Conservation (phyloP, 2,329 filamentous ascomycete genomes). For the Hymenoscyphus repandus region DNA sequence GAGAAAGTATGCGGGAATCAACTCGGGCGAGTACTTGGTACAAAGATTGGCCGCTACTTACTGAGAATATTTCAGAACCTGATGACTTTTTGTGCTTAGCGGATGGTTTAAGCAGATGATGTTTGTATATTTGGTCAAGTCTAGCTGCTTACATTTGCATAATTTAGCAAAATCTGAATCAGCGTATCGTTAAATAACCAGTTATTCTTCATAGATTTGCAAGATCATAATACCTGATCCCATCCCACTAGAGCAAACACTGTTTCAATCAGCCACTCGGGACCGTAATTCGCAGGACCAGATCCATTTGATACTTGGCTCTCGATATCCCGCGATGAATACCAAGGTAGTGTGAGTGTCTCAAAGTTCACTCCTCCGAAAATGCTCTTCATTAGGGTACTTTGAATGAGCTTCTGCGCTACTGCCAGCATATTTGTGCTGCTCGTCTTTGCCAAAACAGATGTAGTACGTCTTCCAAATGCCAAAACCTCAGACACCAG, state of each 20-base stretch:
- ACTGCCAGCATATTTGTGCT: conserved; percentile 13
- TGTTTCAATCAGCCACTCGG: conserved; percentile 14
- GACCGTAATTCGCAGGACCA: conserved; percentile 2
- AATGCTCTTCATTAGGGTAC: conserved; percentile 21
- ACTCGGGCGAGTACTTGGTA: conserved; percentile 75
- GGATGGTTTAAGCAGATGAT: not conserved
- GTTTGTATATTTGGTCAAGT: not conserved
- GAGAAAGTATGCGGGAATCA: conserved; percentile 76
- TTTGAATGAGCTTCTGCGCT: conserved; percentile 20
- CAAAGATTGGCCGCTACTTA: conserved; percentile 74
- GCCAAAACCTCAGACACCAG: conserved; percentile 19
- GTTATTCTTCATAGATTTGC: not conserved
- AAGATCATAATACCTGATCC: conserved; percentile 10
- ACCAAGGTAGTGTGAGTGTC: conserved; percentile 14
- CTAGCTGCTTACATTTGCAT: not conserved
- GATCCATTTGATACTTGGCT: not conserved
- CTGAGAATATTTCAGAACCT: conserved; percentile 27
- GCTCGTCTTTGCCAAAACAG: not conserved
- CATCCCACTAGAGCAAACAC: conserved; percentile 16
- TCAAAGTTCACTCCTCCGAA: conserved; percentile 19
- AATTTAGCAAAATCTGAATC: not conserved
- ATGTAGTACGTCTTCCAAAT: not conserved
- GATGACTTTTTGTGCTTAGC: not conserved
- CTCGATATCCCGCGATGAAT: conserved; percentile 7
- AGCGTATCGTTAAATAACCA: not conserved